Evolutionary conservation across 2,329 filamentous ascomycete genomes (phyloP), one percentile per base, ranked within the genome.

Genomic region (Pseudocercospora cruenta): DNA sequence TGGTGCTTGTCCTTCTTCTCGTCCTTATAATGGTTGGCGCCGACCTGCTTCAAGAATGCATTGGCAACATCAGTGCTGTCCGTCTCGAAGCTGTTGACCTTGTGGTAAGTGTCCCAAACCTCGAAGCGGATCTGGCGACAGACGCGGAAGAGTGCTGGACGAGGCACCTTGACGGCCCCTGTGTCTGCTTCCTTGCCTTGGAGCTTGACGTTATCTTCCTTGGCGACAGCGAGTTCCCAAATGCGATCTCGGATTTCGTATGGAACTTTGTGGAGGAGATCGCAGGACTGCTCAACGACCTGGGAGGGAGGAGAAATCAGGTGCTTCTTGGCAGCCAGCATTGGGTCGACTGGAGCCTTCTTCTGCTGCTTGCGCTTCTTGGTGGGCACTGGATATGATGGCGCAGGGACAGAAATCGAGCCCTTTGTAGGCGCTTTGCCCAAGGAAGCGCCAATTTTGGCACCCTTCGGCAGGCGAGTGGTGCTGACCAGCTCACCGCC

Each of bases 1-100:
- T 49, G 14, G 12, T 21, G 22, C 45, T 22, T 49, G 19, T 10
- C 19, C 12, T 24, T 22, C 2, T 49, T 49, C 45, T 49, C 45
- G 45, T 49, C 22, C 4, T 10, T 49, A 14, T 49, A 49, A 7
- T 24, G 21, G n/a, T 49, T 58, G 39, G n/a, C 49, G 4, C 55
- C 21, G 10, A 19, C 6, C n/a, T 55, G 51, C 21, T 24, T 39
- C 24, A 63, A 21, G 22, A 58, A 58, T 8, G 51, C 51, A 16
- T 45, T 45, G 10, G 61, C 51, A 26, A 57, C 39, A n/a, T 63
- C 53, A 21, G 39, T 24, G 36, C 49, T 19, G 31, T 54, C 51
- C 9, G 49, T 54, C 28, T 62, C 47, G 49, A 62, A 62, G 28
- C 47, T 62, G 33, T 62, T 62, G 33, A n/a, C 26, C 21, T 55